phyloP scores from a whole-genome alignment of 2,329 filamentous ascomycete genomes.

The Monosporascus sp. region DNA sequence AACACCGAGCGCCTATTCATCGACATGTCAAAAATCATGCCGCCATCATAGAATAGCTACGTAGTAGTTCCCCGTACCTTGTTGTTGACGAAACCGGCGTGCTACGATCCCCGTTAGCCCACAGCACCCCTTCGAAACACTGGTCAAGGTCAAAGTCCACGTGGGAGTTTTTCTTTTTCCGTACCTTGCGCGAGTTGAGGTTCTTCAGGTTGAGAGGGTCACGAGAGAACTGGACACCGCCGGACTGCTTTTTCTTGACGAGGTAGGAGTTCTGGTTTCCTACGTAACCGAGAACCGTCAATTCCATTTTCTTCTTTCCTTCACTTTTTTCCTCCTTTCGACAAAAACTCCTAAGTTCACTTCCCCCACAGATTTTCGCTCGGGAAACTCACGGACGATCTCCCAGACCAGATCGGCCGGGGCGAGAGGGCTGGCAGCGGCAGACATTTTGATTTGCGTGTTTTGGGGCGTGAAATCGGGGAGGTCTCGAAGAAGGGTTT shows the following conservation, averaged over 20 bases:
- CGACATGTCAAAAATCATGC: slow-evolving; percentile 23
- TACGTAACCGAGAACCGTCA: slow-evolving; percentile 34
- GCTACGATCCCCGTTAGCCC: slow-evolving; percentile 47
- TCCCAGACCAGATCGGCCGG: slow-evolving; percentile 93
- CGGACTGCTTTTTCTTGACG: slow-evolving; percentile 78
- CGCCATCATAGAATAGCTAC: not conserved
- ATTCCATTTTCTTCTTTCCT: slow-evolving; percentile 4
- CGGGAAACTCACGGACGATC: slow-evolving; percentile 73
- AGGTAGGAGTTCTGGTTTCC: slow-evolving; percentile 86
- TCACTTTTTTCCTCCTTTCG: not conserved
- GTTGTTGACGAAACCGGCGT: slow-evolving; percentile 88
- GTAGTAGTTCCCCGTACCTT: slow-evolving; percentile 58
- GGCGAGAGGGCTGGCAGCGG: slow-evolving; percentile 59
- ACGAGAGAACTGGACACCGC: slow-evolving; percentile 84
- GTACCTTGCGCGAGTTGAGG: slow-evolving; percentile 84
- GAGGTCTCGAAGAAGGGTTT: not conserved
- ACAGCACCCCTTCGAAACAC: not conserved
- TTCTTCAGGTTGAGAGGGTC: slow-evolving; percentile 93
- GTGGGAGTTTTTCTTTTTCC: not conserved
- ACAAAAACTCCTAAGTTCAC: not conserved
- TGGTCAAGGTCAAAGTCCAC: too few relatives aligned
- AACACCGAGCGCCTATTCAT: slow-evolving; percentile 72
- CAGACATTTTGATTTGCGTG: slow-evolving; percentile 49
- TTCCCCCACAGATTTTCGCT: too few relatives aligned
- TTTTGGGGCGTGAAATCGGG: slow-evolving; percentile 9